Percentiles rank a stretch among this genome's conserved stretches.
These are phyloP conservation scores for Chamaecyparis obtusa DNA, from an alignment of 75 land plant species.

Conservation along the genomic window DNA sequence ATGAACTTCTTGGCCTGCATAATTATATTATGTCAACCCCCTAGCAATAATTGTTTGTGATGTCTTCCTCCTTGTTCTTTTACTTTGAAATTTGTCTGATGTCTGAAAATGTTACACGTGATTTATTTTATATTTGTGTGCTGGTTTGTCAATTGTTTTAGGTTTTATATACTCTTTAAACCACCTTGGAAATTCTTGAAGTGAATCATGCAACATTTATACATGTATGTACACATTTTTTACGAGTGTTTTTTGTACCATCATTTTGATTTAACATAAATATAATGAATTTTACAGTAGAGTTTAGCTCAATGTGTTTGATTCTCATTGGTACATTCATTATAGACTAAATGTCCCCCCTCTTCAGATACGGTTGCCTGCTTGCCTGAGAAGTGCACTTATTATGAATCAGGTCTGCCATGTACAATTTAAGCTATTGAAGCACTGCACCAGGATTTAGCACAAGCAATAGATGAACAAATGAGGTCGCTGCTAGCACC, in stretches of 20 bases:
- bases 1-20: background rate
- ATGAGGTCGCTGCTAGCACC: constrained; percentile 29
- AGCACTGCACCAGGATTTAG: background rate
- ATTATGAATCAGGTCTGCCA: background rate
- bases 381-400: background rate
- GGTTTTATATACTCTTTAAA: background rate
- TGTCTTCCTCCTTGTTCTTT: background rate
- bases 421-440: background rate
- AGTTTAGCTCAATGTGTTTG: background rate
- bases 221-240: background rate
- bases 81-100: background rate
- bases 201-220: background rate
- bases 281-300: background rate
- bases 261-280: background rate
- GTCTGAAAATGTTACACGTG: background rate
- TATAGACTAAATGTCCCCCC: constrained; percentile 1
- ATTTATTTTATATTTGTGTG: background rate
- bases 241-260: background rate
- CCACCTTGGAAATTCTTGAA: background rate
- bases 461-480: background rate
- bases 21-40: background rate
- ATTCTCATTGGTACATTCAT: background rate
- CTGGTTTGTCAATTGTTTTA: background rate
- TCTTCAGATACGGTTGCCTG: background rate
- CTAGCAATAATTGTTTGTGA: background rate